phyloP scores from a whole-genome alignment of 2,329 filamentous ascomycete species.

The Colletotrichum cuscutae region DNA sequence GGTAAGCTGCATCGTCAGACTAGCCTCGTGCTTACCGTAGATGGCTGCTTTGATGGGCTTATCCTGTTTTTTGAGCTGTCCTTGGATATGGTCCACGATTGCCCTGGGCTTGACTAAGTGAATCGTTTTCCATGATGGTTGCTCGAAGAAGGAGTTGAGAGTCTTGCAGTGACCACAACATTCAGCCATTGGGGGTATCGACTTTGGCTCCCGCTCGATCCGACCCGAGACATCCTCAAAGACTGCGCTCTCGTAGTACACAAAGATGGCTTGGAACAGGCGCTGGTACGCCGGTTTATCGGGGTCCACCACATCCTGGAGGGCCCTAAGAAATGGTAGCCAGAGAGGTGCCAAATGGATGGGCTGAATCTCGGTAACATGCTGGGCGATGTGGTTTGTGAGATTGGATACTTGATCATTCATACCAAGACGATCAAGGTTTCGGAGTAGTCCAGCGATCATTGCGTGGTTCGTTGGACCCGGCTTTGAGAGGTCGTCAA shows the following conservation, averaged over 20 bases:
- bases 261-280: constrained; percentile 19
- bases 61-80: constrained; percentile 8
- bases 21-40: constrained; percentile 17
- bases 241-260: constrained; percentile 10
- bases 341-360: constrained; percentile 26
- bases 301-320: constrained; percentile 23
- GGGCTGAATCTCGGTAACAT: constrained; percentile 11
- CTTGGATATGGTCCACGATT: constrained; percentile 10
- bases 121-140: constrained; percentile 23
- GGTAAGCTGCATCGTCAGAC: constrained; percentile 23
- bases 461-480: neutral
- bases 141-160: constrained; percentile 21
- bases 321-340: constrained; percentile 16
- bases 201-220: constrained; percentile 2
- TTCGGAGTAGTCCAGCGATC: constrained; percentile 25
- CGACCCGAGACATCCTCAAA: constrained; percentile 20
- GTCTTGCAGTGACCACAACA: constrained; percentile 23
- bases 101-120: constrained; percentile 18
- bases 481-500: neutral
- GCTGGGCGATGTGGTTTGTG: neutral
- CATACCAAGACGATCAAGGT: constrained; percentile 22
- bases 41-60: constrained; percentile 19
- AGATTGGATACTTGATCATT: constrained; percentile 1
- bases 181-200: constrained; percentile 11
- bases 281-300: constrained; percentile 3